Conservation (phyloP, 140 eudicot species). For the Bidens hawaiensis region DNA sequence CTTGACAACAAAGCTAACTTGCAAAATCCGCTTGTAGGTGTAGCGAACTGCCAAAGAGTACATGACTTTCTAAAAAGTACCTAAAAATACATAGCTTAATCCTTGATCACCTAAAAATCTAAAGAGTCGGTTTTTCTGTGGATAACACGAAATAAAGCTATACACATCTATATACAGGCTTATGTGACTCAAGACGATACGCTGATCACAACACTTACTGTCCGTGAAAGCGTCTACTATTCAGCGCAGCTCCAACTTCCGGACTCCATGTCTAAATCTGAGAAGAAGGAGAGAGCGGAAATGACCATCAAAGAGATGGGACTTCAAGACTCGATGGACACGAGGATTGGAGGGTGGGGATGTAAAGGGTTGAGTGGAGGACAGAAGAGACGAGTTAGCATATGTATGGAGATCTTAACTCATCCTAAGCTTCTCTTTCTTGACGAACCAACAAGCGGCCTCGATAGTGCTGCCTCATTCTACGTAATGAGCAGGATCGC, state of each 20-base stretch:
- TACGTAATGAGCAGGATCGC: slow-evolving; percentile 50
- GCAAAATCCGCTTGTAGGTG: no score
- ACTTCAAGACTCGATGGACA: slow-evolving; percentile 38
- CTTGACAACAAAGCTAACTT: no score
- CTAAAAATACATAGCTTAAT: no score
- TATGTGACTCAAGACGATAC: slow-evolving; percentile 59
- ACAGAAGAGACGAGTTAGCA: slow-evolving; percentile 57
- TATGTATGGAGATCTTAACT: slow-evolving; percentile 46
- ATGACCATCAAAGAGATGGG: slow-evolving; percentile 47
- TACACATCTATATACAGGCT: slow-evolving; percentile 23
- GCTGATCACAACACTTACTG: slow-evolving; percentile 41
- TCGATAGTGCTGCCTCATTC: no score
- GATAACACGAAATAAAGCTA: no score
- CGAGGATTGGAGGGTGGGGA: slow-evolving; percentile 48
- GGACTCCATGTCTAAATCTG: slow-evolving; percentile 33
- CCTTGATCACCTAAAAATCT: no score
- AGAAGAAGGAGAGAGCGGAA: slow-evolving; percentile 45
- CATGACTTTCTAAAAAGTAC: no score
- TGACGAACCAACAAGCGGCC: slow-evolving; percentile 66
- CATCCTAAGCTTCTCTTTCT: slow-evolving; percentile 49
- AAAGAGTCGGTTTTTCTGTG: no score
- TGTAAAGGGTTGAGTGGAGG: slow-evolving; percentile 53
- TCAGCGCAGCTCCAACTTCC: slow-evolving; percentile 53
- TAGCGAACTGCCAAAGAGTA: no score
- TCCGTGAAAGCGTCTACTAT: slow-evolving; percentile 44